Conservation (phyloP, 1,284 basidiomycete genomes). For the Apiotrichum montevideense region DNA sequence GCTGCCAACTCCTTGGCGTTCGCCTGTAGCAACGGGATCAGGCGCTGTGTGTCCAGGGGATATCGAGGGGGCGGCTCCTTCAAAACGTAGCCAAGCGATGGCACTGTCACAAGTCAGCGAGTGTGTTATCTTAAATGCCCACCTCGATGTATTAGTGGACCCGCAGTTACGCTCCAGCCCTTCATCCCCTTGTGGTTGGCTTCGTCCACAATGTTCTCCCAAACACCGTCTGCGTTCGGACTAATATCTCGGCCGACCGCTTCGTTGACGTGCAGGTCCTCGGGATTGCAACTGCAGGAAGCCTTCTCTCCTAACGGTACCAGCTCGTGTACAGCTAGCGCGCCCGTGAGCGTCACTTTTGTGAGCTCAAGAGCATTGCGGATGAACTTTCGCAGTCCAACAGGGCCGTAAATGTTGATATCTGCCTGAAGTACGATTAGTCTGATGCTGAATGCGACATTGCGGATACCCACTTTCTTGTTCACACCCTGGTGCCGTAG, state of each 20-base stretch:
- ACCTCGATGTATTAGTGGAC: slow-evolving; percentile 77
- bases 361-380: slow-evolving; percentile 68
- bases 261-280: slow-evolving; percentile 62
- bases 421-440: slow-evolving; percentile 46
- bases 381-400: slow-evolving; percentile 71
- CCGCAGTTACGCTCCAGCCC: slow-evolving; percentile 63
- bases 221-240: slow-evolving; percentile 62
- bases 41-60: slow-evolving; percentile 39
- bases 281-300: slow-evolving; percentile 51
- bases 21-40: slow-evolving; percentile 46
- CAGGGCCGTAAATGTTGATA: slow-evolving; percentile 76
- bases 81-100: slow-evolving; percentile 75
- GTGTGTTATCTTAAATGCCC: slow-evolving; percentile 15
- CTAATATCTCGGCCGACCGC: slow-evolving; percentile 59
- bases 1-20: slow-evolving; percentile 48
- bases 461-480: slow-evolving; percentile 28
- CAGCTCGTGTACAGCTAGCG: slow-evolving; percentile 76
- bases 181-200: slow-evolving; percentile 32
- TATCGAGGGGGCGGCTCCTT: slow-evolving; percentile 54
- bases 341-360: slow-evolving; percentile 57
- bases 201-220: slow-evolving; percentile 54
- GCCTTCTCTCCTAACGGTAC: slow-evolving; percentile 54
- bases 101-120: slow-evolving; percentile 53
- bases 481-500: slow-evolving; percentile 28
- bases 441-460: background rate